Percentiles rank a stretch among this genome's conserved stretches.
These are phyloP conservation scores for Penicillium freii DNA, from an alignment of 2,329 filamentous ascomycete genomes.

Conservation along the genomic window DNA sequence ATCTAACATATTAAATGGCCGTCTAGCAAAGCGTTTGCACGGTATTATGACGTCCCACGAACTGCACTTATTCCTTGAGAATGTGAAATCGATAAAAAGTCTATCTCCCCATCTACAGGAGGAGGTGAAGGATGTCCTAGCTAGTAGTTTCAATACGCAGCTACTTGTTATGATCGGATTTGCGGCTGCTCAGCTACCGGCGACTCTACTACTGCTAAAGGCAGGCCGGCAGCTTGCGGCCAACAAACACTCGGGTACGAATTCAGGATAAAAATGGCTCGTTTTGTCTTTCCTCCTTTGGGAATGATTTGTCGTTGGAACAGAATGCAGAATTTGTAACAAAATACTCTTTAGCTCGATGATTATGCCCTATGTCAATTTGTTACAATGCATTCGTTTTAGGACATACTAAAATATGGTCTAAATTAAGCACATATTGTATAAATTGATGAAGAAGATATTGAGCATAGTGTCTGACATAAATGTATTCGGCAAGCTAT, in stretches of 20 bases:
- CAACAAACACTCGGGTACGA: not conserved
- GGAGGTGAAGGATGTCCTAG: slow-evolving; percentile 19
- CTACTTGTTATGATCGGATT: slow-evolving; percentile 28
- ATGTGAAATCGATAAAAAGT: slow-evolving; percentile 12
- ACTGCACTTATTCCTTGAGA: slow-evolving; percentile 23
- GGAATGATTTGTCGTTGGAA: not conserved
- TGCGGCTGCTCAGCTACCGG: slow-evolving; percentile 23
- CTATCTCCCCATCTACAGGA: slow-evolving; percentile 13
- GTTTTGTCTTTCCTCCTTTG: not conserved
- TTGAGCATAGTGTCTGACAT: no score
- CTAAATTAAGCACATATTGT: no score
- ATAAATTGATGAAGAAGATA: no score
- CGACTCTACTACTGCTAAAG: slow-evolving; percentile 21
- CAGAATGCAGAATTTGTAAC: not conserved
- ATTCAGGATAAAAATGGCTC: not conserved
- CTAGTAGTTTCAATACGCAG: slow-evolving; percentile 23
- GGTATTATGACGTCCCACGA: slow-evolving; percentile 18
- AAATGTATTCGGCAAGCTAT: no score
- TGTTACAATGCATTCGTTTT: not conserved
- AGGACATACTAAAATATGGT: no score
- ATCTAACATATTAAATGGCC: slow-evolving; percentile 27
- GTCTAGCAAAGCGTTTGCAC: slow-evolving; percentile 16
- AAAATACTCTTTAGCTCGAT: not conserved
- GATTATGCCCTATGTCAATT: not conserved
- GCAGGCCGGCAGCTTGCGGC: slow-evolving; percentile 19